These are phyloP conservation scores for Suillus sp. DNA, from an alignment of 768 basidiomycete genomes.

Conservation along the genomic window DNA sequence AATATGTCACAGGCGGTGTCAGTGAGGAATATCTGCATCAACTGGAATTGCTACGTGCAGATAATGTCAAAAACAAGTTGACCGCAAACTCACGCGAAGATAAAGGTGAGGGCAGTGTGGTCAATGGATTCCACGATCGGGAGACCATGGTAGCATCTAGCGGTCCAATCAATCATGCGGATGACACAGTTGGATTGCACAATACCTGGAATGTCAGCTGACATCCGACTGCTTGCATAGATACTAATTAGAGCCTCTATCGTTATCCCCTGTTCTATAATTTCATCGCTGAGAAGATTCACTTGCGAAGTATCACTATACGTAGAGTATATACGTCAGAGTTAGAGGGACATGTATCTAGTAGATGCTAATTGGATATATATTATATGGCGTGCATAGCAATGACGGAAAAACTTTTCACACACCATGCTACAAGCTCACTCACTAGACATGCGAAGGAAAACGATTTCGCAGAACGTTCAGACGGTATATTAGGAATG, in stretches of 20 bases:
- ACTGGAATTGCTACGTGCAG: conserved; percentile 78
- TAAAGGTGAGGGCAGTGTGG: conserved; percentile 35
- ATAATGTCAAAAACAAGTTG: conserved; percentile 70
- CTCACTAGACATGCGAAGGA: not conserved
- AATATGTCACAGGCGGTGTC: conserved; percentile 95
- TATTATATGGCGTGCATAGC: conserved; percentile 14
- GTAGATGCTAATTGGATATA: conserved; percentile 10
- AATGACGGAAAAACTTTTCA: not conserved
- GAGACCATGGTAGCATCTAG: conserved; percentile 35
- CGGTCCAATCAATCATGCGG: conserved; percentile 59
- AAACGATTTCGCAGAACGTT: not conserved
- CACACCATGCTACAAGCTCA: not conserved
- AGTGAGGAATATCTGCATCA: conserved; percentile 77
- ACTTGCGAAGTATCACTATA: not conserved
- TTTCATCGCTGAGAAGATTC: not conserved
- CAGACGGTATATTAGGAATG: conserved; percentile 17
- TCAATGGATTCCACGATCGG: conserved; percentile 22
- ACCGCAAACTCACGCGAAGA: conserved; percentile 36
- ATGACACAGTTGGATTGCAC: conserved; percentile 79
- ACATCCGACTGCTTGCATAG: conserved; percentile 10
- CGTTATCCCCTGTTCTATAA: conserved; percentile 1
- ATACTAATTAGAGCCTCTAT: not conserved
- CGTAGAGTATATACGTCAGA: not conserved
- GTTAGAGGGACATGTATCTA: not conserved
- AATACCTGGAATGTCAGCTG: conserved; percentile 60